Evolutionary conservation across 1,284 basidiomycete genomes (phyloP).

Genomic region (Apiotrichum akiyoshidainum): DNA sequence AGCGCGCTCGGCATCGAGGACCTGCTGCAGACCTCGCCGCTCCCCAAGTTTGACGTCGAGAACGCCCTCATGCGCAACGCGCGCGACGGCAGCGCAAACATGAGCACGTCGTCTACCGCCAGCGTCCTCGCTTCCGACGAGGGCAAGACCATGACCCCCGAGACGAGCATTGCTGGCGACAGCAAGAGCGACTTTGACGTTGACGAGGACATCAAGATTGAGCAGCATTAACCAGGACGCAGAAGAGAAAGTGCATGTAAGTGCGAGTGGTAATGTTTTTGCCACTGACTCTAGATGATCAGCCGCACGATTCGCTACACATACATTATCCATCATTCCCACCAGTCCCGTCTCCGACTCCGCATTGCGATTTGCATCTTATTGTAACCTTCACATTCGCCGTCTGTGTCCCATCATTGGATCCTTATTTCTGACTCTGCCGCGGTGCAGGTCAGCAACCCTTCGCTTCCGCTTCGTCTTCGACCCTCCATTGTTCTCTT

Average conservation of each 20-base stretch:
- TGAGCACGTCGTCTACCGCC: slow-evolving; percentile 20
- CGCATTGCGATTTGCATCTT: slow-evolving; percentile 7
- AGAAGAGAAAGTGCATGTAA: background rate
- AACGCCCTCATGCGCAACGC: slow-evolving; percentile 40
- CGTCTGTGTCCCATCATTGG: background rate
- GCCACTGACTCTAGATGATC: background rate
- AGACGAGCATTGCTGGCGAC: slow-evolving; percentile 28
- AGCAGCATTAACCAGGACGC: slow-evolving; percentile 4
- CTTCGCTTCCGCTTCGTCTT: too few relatives aligned
- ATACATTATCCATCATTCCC: background rate
- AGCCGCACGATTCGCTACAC: background rate
- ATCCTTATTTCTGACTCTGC: background rate
- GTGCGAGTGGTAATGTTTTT: background rate
- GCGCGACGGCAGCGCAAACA: slow-evolving; percentile 16
- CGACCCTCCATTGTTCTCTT: background rate
- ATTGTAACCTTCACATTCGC: background rate
- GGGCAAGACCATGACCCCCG: slow-evolving; percentile 26
- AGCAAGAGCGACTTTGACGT: slow-evolving; percentile 16
- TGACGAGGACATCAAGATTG: slow-evolving; percentile 8
- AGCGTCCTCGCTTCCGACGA: slow-evolving; percentile 25
- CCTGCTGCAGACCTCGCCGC: slow-evolving; percentile 10
- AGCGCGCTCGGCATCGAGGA: slow-evolving; percentile 19
- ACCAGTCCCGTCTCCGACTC: background rate
- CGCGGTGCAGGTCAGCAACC: too few relatives aligned
- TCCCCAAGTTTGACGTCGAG: slow-evolving; percentile 36